Evolutionary conservation across 1,284 basidiomycete genomes (phyloP).

Genomic region (Cryptococcus sp.): DNA sequence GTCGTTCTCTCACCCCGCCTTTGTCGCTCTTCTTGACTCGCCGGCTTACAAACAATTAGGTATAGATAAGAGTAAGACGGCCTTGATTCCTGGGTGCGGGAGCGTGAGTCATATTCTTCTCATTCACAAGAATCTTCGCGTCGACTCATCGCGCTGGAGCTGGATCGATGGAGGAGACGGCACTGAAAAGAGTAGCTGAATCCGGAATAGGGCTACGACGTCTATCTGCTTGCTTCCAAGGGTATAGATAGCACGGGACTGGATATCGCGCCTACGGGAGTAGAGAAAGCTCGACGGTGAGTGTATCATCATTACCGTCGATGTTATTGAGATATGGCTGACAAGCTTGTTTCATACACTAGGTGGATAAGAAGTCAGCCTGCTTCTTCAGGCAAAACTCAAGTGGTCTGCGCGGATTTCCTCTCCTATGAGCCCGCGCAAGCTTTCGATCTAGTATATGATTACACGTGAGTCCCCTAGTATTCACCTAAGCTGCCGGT

Average conservation of each 20-base stretch:
- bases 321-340: neutral
- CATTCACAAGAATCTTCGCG: neutral
- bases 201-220: slow-evolving; percentile 65
- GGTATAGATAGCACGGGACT: slow-evolving; percentile 60
- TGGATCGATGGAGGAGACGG: neutral
- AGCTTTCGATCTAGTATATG: slow-evolving; percentile 63
- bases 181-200: neutral
- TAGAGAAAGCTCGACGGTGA: slow-evolving; percentile 56
- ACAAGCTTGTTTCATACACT: neutral
- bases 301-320: neutral
- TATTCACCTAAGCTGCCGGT: slow-evolving; percentile 4
- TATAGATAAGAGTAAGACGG: slow-evolving; percentile 60
- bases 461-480: slow-evolving; percentile 62
- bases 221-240: slow-evolving; percentile 59
- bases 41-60: slow-evolving; percentile 51
- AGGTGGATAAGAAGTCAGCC: slow-evolving; percentile 29
- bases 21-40: slow-evolving; percentile 60
- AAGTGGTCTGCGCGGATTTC: slow-evolving; percentile 59
- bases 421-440: slow-evolving; percentile 57
- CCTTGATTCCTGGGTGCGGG: slow-evolving; percentile 72
- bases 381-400: slow-evolving; percentile 27
- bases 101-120: slow-evolving; percentile 55
- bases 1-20: slow-evolving; percentile 60
- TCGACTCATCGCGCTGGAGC: neutral
- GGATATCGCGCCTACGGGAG: slow-evolving; percentile 63